Base-by-base conservation (phyloP, 2,329 filamentous ascomycete genomes). In the Fusarium bulbicola region DNA sequence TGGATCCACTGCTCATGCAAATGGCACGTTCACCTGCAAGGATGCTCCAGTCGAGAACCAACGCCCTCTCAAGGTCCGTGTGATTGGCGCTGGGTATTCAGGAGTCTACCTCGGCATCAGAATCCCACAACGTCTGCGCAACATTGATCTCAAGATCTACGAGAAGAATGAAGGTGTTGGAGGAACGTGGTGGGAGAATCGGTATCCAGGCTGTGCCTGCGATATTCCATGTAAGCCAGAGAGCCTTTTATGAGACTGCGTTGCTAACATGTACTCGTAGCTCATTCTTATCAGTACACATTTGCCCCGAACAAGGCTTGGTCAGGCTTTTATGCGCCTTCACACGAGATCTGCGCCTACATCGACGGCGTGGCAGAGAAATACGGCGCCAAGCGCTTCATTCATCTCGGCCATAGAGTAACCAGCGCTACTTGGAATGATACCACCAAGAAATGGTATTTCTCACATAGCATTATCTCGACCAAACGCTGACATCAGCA, bases 401-500 rank as follows among this genome's bases (percentile, higher is more conserved):
- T 63, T 2, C 28, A 61, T 24, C 42, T 63, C 1, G 34, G 59
- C 2, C 60, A 63, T 1, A 42, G 34, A 63, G 60, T 63, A 0
- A 63, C 30, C 2, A 21, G 28, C 13, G 43, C 60, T 1, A 39
- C 37, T 0, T 63, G 60, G 60, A 39, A 63, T 28, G 60, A 63
- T 5, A 7, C 24, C 1, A 6, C 16, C 6, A 63, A 61, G 43
- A 63, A 49, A 61, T 63, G 60, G 60, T 42, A 47, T 11, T 26
- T 1, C 7, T 4, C 0, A 0, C n/a, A 5, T 34, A 4, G 2
- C 1, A 5, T 8, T 8, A 20, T 18, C 7, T n/a, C 1, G 4
- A 14, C 4, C 4, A 16, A 18, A 30, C 0, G 3, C 54, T 63
- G 18, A 63, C 24, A 21, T 5, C 1, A 2, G 11, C 10, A 63